These are phyloP conservation scores for Sporobolomyces pararoseus DNA, from an alignment of 768 basidiomycete genomes.

Conservation along the genomic window DNA sequence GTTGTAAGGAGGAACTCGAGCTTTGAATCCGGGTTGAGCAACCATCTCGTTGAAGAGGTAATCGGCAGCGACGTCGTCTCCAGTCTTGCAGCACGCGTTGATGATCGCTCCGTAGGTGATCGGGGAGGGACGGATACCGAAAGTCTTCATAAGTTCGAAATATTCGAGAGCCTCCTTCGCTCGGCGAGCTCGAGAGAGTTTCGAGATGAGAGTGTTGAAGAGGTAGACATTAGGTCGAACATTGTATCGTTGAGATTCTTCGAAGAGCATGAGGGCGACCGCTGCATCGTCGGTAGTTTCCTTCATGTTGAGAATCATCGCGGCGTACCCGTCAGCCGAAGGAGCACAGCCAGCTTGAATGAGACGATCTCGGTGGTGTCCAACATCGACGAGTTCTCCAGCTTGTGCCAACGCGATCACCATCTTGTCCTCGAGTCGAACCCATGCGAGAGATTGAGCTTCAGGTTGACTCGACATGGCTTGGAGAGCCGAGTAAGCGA, in stretches of 20 bases:
- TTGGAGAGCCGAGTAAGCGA: slow-evolving; percentile 62
- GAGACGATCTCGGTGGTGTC: slow-evolving; percentile 72
- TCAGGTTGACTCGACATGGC: slow-evolving; percentile 54
- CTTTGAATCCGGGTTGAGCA: slow-evolving; percentile 66
- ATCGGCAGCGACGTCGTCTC: slow-evolving; percentile 77
- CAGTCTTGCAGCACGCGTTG: slow-evolving; percentile 81
- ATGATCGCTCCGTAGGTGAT: slow-evolving; percentile 96
- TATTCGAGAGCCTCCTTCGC: slow-evolving; percentile 81
- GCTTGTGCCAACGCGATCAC: slow-evolving; percentile 76
- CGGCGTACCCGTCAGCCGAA: slow-evolving; percentile 84
- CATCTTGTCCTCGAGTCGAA: slow-evolving; percentile 80
- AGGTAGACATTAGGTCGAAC: slow-evolving; percentile 79
- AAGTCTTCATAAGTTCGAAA: slow-evolving; percentile 77
- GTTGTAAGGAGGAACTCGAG: slow-evolving; percentile 91
- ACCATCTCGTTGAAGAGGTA: slow-evolving; percentile 81
- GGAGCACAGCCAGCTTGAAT: slow-evolving; percentile 72
- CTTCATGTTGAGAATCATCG: slow-evolving; percentile 75
- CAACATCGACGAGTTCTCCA: slow-evolving; percentile 73
- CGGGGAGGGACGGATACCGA: slow-evolving; percentile 63
- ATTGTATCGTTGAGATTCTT: slow-evolving; percentile 66
- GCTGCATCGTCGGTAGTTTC: slow-evolving; percentile 94
- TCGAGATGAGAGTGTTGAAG: slow-evolving; percentile 96
- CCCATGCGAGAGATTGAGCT: slow-evolving; percentile 63
- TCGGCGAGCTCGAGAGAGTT: slow-evolving; percentile 88
- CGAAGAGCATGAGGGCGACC: slow-evolving; percentile 77